Conservation (phyloP, 768 basidiomycete species). For the Lentinula detonsa region DNA sequence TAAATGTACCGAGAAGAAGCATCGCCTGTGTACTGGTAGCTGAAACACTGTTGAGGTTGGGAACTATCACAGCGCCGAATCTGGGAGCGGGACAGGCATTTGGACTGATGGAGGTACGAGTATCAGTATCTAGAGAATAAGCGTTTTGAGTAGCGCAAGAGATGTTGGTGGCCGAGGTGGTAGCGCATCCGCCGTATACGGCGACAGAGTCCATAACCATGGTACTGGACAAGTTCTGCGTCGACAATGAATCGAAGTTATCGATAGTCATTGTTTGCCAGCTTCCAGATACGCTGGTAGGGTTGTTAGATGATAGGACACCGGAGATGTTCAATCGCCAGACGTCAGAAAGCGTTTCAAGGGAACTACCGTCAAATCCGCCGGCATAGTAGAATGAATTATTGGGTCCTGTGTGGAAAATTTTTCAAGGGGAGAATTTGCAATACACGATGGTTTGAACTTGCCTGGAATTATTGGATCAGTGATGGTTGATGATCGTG, state of each 20-base stretch:
- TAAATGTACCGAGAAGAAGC: conserved; percentile 62
- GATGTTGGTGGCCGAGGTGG: conserved; percentile 26
- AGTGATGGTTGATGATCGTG: conserved; percentile 34
- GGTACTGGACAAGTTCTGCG: conserved; percentile 44
- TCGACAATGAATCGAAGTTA: conserved; percentile 32
- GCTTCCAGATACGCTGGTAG: conserved; percentile 40
- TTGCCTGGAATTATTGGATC: conserved; percentile 33
- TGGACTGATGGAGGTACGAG: conserved; percentile 29
- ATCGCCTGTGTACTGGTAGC: conserved; percentile 55
- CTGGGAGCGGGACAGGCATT: conserved; percentile 62
- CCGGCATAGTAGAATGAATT: conserved; percentile 73
- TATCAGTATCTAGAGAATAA: conserved; percentile 46
- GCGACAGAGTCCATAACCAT: conserved; percentile 49
- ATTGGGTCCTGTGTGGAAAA: conserved; percentile 34
- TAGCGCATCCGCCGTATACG: conserved; percentile 57
- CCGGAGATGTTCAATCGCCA: conserved; percentile 71
- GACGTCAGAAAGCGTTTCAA: conserved; percentile 53
- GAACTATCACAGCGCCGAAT: conserved; percentile 49
- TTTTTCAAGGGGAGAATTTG: neutral
- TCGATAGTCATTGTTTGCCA: conserved; percentile 50
- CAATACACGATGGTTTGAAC: neutral
- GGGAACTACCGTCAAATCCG: conserved; percentile 46
- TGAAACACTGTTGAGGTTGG: conserved; percentile 53
- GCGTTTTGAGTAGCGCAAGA: conserved; percentile 57
- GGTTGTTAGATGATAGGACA: conserved; percentile 63